Evolutionary conservation across 306 rosid genomes (phyloP).

Genomic region (Gleditsia sinensis): DNA sequence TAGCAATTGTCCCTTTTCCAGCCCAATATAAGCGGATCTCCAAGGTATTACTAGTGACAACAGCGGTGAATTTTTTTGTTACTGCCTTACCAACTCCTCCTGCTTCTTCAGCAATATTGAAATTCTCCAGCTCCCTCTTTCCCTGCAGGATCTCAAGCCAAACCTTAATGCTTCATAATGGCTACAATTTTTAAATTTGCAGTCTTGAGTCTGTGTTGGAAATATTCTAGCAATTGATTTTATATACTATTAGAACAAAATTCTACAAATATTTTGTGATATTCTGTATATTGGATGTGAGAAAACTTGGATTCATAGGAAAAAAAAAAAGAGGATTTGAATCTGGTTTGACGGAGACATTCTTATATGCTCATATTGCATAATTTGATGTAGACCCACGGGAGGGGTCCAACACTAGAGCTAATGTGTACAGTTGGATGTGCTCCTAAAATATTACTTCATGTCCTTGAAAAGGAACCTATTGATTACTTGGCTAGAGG

Average conservation of each 20-base stretch:
- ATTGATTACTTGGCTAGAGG: constrained; percentile 4
- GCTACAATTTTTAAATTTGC: not conserved
- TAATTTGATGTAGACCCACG: not conserved
- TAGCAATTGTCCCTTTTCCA: constrained; percentile 62
- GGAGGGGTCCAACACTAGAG: not conserved
- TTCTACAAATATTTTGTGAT: not conserved
- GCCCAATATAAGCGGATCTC: constrained; percentile 66
- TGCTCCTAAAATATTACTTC: not conserved
- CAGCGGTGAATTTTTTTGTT: not conserved
- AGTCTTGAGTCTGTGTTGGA: not conserved
- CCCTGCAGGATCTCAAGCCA: constrained; percentile 45
- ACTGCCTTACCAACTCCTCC: constrained; percentile 33
- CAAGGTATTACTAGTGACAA: constrained; percentile 30
- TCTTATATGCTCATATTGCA: not conserved
- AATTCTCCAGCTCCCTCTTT: constrained; percentile 36
- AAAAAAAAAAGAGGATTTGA: no score
- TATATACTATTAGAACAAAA: not conserved
- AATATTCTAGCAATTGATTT: not conserved
- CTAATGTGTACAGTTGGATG: not conserved
- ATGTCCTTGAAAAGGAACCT: not conserved
- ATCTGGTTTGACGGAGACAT: not conserved
- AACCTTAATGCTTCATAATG: not conserved
- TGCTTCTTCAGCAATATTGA: constrained; percentile 56
- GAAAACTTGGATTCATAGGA: not conserved
- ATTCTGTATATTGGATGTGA: not conserved